phyloP scores from a whole-genome alignment of 108 stramenopile genomes.

The Aureococcus anophagefferens region DNA sequence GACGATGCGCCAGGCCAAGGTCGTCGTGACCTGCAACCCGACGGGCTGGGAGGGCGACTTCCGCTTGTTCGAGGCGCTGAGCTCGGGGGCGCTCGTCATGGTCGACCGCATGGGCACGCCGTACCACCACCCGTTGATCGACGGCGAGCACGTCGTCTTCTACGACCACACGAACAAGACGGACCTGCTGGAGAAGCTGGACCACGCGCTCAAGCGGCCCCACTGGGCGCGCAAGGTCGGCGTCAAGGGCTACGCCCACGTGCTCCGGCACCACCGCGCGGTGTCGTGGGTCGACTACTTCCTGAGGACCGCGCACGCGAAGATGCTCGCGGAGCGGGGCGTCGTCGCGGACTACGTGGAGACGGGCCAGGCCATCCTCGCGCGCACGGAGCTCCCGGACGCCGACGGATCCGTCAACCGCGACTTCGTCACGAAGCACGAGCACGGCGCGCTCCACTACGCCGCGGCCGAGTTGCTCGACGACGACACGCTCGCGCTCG shows the following conservation, averaged over 20 bases:
- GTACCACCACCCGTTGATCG: neutral
- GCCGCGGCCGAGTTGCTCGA: no score
- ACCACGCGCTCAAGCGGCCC: neutral
- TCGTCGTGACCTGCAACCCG: neutral
- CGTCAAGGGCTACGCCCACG: neutral
- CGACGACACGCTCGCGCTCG: no score
- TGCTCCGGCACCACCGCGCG: neutral
- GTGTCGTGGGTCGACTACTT: constrained; percentile 1
- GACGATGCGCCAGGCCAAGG: neutral
- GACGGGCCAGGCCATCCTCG: neutral
- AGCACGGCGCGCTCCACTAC: no score
- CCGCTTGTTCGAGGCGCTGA: neutral
- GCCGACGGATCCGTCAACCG: neutral
- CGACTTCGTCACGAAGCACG: no score
- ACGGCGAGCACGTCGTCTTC: neutral
- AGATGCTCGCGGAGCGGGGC: neutral
- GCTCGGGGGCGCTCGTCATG: neutral
- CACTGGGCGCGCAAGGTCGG: neutral
- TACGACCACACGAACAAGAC: neutral
- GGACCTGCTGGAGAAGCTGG: neutral
- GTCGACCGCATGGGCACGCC: neutral
- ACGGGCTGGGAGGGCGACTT: constrained; percentile 3
- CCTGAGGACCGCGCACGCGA: neutral
- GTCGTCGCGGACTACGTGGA: neutral
- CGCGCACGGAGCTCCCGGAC: neutral